Base-by-base conservation (phyloP, 164 flowering plant species). In the Umbilicus rupestris region DNA sequence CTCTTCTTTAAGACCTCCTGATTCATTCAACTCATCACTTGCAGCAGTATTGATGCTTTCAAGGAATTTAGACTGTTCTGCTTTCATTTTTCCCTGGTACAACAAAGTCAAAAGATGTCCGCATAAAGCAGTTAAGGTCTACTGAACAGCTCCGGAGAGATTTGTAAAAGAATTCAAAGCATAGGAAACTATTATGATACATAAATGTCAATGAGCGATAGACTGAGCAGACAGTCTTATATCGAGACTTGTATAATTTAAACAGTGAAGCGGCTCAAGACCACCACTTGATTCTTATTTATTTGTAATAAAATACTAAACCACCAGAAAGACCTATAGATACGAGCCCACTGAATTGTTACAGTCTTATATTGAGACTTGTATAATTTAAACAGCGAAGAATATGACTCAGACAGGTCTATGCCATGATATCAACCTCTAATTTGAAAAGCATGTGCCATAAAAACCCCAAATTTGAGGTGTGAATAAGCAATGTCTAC, bases 81-180 rank as follows among this genome's bases (percentile, higher is more conserved):
- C 90, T 80, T 78, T 88, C 97, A 94, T 92, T 76, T 89, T 87
- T 76, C 72, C 96, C 98, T 93, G n/a, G 85, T 74, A 80, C 44
- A 47, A 49, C 59, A 69, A 72, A 73, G 29, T 45, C 42, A 64
- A 46, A 57, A 47, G 20, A n/a, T n/a, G 26, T 20, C 22, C 26
- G 20, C 55, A 49, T n/a, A 49, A 22, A 20, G 55, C 55, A 41
- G 16, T 41, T 41, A 41, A 41, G 7, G 6, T 41, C 6, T 41
- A 41, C 12, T 2, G 44, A 41, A 41, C 10, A 7, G 44, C 16
- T 20, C 55, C 20, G 2, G 55, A 49, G 28, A 7, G 55, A 49
- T 49, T 20, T 20, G 7, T 49, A 28, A 20, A 20, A 22, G 24
- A 49, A n/a, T 7, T n/a, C 16, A 14, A 41, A 41, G 2, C 6